Evolutionary conservation across 108 stramenopile species (phyloP), one percentile per base, ranked within the genome.

Genomic region (Cyclotella choctawhatcheeana): DNA sequence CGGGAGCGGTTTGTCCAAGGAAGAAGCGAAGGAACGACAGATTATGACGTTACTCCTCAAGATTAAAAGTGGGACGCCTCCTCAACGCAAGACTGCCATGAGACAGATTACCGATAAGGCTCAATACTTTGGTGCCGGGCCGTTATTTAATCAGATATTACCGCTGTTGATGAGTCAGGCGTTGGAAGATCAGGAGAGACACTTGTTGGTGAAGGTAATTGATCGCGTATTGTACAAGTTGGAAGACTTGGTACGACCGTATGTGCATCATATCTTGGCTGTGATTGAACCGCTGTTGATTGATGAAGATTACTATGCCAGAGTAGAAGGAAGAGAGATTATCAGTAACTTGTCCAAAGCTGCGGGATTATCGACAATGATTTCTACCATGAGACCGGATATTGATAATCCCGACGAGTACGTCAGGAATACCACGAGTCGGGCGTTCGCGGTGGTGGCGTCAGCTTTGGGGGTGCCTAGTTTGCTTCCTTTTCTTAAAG

Each of bases 301-400:
- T 56, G 99, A 99, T 83, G 97, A 97, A 77, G 99, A 99, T 82
- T 99, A 98, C 72, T 99, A 98, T 73, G 99, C 98, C 7, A 85
- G 98, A 20, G 97, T 98, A 0, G 98, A 99, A 85, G 99, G 97
- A 6, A 82, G 98, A 17, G 98, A 99, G 81, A 98, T 99, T 76
- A 99, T 99, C 63, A 97, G 97, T 59, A 99, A 99, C 78, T 73
- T 99, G 16, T 95, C 97, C 56, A 99, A 99, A 86, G 99, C 99
- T 26, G 99, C 99, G 17, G 99, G 99, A 18, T 78, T 99, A 2
- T 93, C 98, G n/a, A 97, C 98, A 22, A 99, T 99, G 99, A 98
- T 99, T 73, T 96, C 97, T 13, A 98, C 98, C 29, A 97, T 99
- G 97, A 85, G 99, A n/a, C 98, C 99, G 0, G 98, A 99, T 84